Conservation (phyloP, 2,329 filamentous ascomycete genomes). For the Aspergillus neotritici region DNA sequence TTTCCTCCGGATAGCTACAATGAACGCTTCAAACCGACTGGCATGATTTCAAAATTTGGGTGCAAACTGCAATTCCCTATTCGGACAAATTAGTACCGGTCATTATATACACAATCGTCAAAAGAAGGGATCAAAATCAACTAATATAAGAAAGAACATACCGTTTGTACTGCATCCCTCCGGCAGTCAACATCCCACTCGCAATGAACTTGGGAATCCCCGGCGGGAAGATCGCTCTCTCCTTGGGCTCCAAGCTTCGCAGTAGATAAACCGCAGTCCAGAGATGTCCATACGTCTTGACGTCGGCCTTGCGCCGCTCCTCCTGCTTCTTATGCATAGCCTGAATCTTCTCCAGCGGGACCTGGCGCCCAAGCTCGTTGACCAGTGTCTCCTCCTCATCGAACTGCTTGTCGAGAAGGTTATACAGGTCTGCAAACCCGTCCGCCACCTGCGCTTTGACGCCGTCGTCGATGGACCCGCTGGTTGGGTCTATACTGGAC, state of each 20-base stretch:
- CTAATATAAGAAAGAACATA: neutral
- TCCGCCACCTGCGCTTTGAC: neutral
- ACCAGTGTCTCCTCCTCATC: neutral
- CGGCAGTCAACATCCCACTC: conserved; percentile 4
- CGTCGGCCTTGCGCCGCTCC: neutral
- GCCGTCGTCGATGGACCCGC: no score
- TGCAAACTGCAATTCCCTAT: conserved; percentile 1
- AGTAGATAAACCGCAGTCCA: conserved; percentile 4
- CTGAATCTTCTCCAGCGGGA: neutral
- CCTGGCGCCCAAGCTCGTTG: neutral
- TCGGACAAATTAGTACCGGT: neutral
- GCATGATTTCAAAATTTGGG: neutral
- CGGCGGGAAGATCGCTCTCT: conserved; percentile 3
- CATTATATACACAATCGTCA: no score
- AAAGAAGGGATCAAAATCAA: neutral
- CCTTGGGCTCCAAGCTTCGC: neutral
- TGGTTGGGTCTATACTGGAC: no score
- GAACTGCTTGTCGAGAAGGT: neutral
- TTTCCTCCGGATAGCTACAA: no score
- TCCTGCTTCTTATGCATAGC: conserved; percentile 1
- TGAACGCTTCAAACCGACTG: no score
- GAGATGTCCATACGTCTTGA: conserved; percentile 1
- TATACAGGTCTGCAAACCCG: neutral
- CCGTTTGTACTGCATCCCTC: conserved; percentile 2
- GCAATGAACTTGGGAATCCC: conserved; percentile 1